Conservation (phyloP, 495 filamentous ascomycete genomes). For the Xylaria longipes region DNA sequence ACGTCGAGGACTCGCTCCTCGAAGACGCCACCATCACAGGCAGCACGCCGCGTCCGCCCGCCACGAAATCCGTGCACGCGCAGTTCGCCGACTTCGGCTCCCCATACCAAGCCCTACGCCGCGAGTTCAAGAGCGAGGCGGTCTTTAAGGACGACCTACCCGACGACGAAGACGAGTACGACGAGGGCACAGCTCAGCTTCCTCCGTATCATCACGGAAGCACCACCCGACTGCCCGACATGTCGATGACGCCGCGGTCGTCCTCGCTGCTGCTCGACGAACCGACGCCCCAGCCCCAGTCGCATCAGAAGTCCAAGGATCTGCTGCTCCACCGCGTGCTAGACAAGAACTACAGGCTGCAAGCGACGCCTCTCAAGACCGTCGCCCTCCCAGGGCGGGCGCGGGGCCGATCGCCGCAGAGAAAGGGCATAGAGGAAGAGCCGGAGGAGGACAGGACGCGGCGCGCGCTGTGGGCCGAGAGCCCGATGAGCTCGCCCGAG, state of each 20-base stretch:
- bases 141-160: conserved; percentile 39
- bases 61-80: conserved; percentile 49
- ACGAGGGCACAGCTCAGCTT: conserved; percentile 48
- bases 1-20: conserved; percentile 59
- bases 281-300: conserved; percentile 45
- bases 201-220: conserved; percentile 48
- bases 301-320: conserved; percentile 61
- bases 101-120: conserved; percentile 69
- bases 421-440: conserved; percentile 36
- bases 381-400: conserved; percentile 20
- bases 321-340: conserved; percentile 84
- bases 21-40: conserved; percentile 58
- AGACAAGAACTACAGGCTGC: conserved; percentile 91
- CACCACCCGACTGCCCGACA: conserved; percentile 55
- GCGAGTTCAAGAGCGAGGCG: conserved; percentile 57
- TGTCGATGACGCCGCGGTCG: conserved; percentile 59
- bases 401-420: conserved; percentile 39
- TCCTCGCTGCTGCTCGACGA: conserved; percentile 42
- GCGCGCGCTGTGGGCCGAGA: conserved; percentile 54
- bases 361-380: conserved; percentile 80
- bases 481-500: conserved; percentile 77
- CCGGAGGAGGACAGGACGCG: conserved; percentile 42
- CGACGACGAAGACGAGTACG: conserved; percentile 36
- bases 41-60: conserved; percentile 60
- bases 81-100: conserved; percentile 68